Conservation (phyloP, 768 basidiomycete species). For the Thelephora aurantiotincta region DNA sequence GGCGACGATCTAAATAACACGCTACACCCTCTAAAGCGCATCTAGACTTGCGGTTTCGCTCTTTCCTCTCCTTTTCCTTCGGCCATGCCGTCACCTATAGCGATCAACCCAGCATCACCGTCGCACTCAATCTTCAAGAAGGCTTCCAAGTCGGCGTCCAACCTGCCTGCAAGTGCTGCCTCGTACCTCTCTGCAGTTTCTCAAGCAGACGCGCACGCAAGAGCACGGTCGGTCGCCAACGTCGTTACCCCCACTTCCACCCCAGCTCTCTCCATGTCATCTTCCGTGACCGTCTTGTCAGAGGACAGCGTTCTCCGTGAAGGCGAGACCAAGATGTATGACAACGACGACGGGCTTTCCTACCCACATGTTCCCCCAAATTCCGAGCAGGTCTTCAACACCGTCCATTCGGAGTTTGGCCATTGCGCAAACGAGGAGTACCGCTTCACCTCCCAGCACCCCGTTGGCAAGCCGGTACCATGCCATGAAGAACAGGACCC, state of each 20-base stretch:
- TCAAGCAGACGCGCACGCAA: slow-evolving; percentile 54
- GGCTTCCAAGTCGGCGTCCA: slow-evolving; percentile 26
- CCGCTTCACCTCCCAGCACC: slow-evolving; percentile 54
- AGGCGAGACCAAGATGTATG: slow-evolving; percentile 19
- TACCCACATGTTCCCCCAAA: slow-evolving; percentile 59
- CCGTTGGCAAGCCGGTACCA: slow-evolving; percentile 31
- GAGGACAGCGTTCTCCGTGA: slow-evolving; percentile 55
- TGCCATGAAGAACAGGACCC: slow-evolving; percentile 67
- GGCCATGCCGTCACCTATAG: slow-evolving; percentile 48
- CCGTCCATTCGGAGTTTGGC: slow-evolving; percentile 85
- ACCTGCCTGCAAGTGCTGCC: slow-evolving; percentile 33
- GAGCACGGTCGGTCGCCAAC: slow-evolving; percentile 17
- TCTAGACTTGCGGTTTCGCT: no score
- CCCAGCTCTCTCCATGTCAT: slow-evolving; percentile 61
- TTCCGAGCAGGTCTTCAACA: slow-evolving; percentile 64
- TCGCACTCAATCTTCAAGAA: slow-evolving; percentile 43
- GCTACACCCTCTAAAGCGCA: no score
- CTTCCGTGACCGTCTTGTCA: slow-evolving; percentile 53
- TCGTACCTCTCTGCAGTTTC: slow-evolving; percentile 49
- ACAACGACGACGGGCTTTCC: slow-evolving; percentile 35
- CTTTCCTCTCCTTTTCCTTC: background rate
- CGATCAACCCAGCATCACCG: slow-evolving; percentile 35
- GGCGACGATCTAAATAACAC: no score
- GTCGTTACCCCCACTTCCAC: slow-evolving; percentile 41
- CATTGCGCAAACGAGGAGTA: slow-evolving; percentile 71